phyloP scores from a whole-genome alignment of 2,329 filamentous ascomycete species.

The Diplodia scrobiculata region DNA sequence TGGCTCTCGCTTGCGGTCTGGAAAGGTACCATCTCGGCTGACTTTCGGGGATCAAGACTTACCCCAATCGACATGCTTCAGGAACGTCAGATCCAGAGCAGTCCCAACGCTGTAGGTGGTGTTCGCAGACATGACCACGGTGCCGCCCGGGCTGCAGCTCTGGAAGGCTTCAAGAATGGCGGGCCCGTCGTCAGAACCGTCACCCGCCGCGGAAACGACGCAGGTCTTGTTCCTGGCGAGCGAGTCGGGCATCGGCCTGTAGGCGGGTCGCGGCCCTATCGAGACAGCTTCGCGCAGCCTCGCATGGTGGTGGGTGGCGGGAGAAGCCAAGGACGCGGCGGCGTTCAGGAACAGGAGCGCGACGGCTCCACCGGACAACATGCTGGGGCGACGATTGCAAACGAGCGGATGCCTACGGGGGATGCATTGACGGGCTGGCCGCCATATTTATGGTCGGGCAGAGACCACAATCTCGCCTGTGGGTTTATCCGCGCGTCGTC shows the following conservation, averaged over 20 bases:
- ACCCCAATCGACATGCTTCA: slow-evolving; percentile 65
- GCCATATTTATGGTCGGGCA: not conserved
- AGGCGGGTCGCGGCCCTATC: slow-evolving; percentile 43
- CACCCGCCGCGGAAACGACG: slow-evolving; percentile 44
- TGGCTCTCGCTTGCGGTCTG: not conserved
- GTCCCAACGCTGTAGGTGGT: slow-evolving; percentile 64
- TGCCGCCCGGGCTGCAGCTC: slow-evolving; percentile 64
- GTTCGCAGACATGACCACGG: slow-evolving; percentile 60
- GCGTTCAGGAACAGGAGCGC: slow-evolving; percentile 22
- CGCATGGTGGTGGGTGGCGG: not conserved
- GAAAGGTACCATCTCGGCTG: too few relatives aligned
- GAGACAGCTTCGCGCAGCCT: slow-evolving; percentile 39
- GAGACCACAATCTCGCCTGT: slow-evolving; percentile 8
- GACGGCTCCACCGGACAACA: slow-evolving; percentile 19
- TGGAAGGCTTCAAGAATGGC: slow-evolving; percentile 59
- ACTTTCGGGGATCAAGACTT: slow-evolving; percentile 32
- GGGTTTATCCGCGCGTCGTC: slow-evolving; percentile 19
- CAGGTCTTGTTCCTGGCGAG: slow-evolving; percentile 45
- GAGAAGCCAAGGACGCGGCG: slow-evolving; percentile 10
- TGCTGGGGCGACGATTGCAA: slow-evolving; percentile 8
- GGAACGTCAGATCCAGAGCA: slow-evolving; percentile 65
- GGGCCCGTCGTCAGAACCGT: slow-evolving; percentile 53
- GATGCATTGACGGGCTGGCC: not conserved
- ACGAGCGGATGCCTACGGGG: not conserved
- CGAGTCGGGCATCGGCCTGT: slow-evolving; percentile 41